Evolutionary conservation across 768 basidiomycete genomes (phyloP), one percentile per base, ranked within the genome.

Genomic region (Tricholomella constricta): DNA sequence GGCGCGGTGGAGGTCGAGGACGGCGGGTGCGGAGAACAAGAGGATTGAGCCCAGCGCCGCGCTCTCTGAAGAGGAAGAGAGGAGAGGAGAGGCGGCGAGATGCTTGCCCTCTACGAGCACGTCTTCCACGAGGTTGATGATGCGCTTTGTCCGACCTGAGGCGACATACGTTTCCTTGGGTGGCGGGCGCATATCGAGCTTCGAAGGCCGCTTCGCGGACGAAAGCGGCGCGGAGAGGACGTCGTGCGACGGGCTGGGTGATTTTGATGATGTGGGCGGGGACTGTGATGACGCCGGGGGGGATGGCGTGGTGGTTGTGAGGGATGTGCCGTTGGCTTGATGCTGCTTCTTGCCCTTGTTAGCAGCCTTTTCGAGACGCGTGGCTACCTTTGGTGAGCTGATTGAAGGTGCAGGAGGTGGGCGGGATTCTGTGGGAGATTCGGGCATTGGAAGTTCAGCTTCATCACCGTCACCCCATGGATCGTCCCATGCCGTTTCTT

Each of bases 1-100:
- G 1, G 91, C 90, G 38, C 88, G 80, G 69, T 85, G 89, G 8
- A 97, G 72, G 48, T 95, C 93, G 49, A 96, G 74, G 2, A 85
- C 76, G 15, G 86, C 78, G 2, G 83, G 73, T 15, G 86, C 79
- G 1, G 86, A 77, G 57, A 86, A 80, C 38, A 81, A 62, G 22
- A 94, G 74, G 19, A 85, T 70, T 2, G 69, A 72, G 9, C 88
- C 87, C 17, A 81, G 78, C 2, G 70, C 55, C 2, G 60, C n/a
- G n/a, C n/a, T n/a, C n/a, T n/a, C 66, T 25, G 59, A 61, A 26
- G 77, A 59, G 25, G 69, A 56, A 0, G 63, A 32, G 50, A 89
- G 79, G 23, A 88, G 73, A 49, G 75, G 76, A 1, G 86, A 84
- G 1, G 76, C 67, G 7, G 79, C 71, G 44, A 94, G 77, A 23